A percentile compares a stretch with the other conserved stretches of the same genome.
Conservation (phyloP, 2,329 filamentous ascomycete genomes). For the Aspergillus aculeatus region DNA sequence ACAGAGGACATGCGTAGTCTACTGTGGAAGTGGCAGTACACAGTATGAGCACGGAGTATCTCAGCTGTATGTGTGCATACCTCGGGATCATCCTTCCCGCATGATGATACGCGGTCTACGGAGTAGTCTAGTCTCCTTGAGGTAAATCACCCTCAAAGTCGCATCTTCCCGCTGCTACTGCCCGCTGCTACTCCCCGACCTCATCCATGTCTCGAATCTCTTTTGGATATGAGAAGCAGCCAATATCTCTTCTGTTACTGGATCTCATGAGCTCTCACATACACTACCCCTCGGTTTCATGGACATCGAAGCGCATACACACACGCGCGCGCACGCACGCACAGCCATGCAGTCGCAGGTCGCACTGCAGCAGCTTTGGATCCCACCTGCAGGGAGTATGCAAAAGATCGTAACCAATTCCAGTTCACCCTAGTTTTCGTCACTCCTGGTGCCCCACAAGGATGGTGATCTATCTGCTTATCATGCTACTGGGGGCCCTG, state of each 20-base stretch:
- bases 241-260: not conserved
- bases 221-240: not conserved
- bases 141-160: not conserved
- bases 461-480: slow-evolving; percentile 5
- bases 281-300: not conserved
- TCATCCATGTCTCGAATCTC: not conserved
- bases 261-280: not conserved
- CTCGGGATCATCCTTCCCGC: slow-evolving; percentile 13
- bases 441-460: slow-evolving; percentile 6
- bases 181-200: not conserved
- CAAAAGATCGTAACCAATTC: slow-evolving; percentile 8
- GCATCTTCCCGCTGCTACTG: not conserved
- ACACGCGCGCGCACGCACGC: not conserved
- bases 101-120: slow-evolving; percentile 5
- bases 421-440: slow-evolving; percentile 7
- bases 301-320: not conserved
- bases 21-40: too few relatives aligned
- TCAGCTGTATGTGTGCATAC: not conserved
- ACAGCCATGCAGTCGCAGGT: not conserved
- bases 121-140: slow-evolving; percentile 3
- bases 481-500: slow-evolving; percentile 6
- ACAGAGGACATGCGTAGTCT: too few relatives aligned
- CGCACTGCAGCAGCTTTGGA: slow-evolving; percentile 3
- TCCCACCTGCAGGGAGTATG: slow-evolving; percentile 7
- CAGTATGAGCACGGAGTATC: too few relatives aligned